Base-by-base conservation (phyloP, 805 yeast genomes). In the Yarrowia phangngaensis region DNA sequence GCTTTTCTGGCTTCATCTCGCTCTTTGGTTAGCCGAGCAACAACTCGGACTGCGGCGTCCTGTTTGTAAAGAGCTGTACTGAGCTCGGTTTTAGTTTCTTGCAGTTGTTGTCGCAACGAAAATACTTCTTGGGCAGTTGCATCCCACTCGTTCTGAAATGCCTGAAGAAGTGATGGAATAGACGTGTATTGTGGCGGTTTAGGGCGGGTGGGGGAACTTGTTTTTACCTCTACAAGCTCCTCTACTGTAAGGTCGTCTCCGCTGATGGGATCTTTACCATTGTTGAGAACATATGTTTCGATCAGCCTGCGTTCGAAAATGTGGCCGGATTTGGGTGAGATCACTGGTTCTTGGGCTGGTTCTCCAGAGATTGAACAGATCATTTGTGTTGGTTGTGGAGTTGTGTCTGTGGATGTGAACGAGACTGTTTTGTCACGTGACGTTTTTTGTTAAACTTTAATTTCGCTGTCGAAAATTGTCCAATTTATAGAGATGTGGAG, bases 141-240 rank as follows among this genome's bases (percentile, higher is more conserved):
- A 60, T 89, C 97, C 88, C 94, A 89, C 64, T 88, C 95, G 52
- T 81, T 78, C 61, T 89, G 96, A 54, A 89, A 77, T 2, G 83
- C 69, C 2, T 85, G 71, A 43, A 89, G 68, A 57, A 89, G 64
- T 4, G 84, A 71, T 0, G 97, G 97, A 22, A 89, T 84, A 0
- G 94, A 83, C 16, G 80, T 8, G 71, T 76, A 55, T 62, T 66
- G 49, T 68, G 72, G 38, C 53, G 52, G n/a, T 53, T 71, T 23
- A 63, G 64, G 6, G 63, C 63, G 34, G 20, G 48, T 41, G 3
- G 64, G 54, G 12, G 29, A 16, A 9, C 53, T 32, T n/a, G 52
- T 20, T 51, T 64, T 61, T 15, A 76, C 57, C 2, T 61, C 65
- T 6, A 88, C 67, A 9, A 88, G 66, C 13, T 87, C 92, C 1